Percentiles rank a stretch among this genome's conserved stretches.
phyloP scores from a whole-genome alignment of 1,284 basidiomycete species.

The Puccinia polysora region DNA sequence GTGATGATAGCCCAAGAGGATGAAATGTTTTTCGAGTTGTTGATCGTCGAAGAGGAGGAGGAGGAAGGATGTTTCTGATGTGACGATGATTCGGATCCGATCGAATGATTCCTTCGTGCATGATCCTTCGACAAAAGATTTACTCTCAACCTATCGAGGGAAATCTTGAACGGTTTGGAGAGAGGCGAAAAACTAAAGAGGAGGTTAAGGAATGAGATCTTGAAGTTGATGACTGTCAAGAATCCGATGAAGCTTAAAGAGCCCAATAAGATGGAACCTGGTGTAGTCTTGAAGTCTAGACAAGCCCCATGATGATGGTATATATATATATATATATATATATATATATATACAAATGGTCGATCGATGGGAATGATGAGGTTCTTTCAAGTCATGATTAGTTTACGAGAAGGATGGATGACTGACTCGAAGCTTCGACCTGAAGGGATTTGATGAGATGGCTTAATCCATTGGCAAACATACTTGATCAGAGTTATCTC shows the following conservation, averaged over 20 bases:
- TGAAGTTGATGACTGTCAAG: constrained; percentile 16
- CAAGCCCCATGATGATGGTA: too few relatives aligned
- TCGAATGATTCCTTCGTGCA: neutral
- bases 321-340: too few relatives aligned
- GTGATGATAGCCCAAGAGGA: constrained; percentile 60
- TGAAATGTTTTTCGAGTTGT: neutral
- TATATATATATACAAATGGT: too few relatives aligned
- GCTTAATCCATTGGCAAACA: too few relatives aligned
- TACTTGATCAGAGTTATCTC: too few relatives aligned
- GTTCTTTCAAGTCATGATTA: too few relatives aligned
- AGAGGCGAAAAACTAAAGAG: constrained; percentile 30
- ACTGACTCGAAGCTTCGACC: too few relatives aligned
- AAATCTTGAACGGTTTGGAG: constrained; percentile 22
- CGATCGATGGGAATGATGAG: too few relatives aligned
- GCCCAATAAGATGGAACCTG: constrained; percentile 9
- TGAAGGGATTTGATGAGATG: too few relatives aligned
- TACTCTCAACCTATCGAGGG: neutral
- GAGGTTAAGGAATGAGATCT: constrained; percentile 9
- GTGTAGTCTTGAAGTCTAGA: neutral
- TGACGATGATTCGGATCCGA: neutral
- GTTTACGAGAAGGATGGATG: too few relatives aligned
- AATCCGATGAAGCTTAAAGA: constrained; percentile 34
- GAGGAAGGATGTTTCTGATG: too few relatives aligned
- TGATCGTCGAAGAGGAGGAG: too few relatives aligned
- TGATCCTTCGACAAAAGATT: constrained; percentile 7